A percentile compares a stretch with the other conserved stretches of the same genome.
Conservation (phyloP, 768 basidiomycete genomes). For the Termitomyces sp. region DNA sequence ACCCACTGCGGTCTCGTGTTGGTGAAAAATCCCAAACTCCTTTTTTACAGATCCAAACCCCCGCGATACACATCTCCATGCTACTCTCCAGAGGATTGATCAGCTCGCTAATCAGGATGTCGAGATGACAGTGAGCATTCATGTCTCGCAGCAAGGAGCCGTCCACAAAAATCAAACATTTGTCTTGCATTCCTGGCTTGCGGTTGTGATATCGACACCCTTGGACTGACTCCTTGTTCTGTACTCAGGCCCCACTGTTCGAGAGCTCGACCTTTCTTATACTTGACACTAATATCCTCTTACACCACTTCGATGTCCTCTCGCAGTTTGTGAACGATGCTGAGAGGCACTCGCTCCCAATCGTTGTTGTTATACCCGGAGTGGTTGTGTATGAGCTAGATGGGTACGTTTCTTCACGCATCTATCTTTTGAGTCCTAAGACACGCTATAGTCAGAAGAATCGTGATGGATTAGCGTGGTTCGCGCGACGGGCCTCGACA, state of each 20-base stretch:
- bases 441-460: conserved; percentile 44
- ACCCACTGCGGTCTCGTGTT: not conserved
- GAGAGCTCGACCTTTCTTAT: conserved; percentile 52
- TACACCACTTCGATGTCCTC: conserved; percentile 64
- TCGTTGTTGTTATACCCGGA: conserved; percentile 68
- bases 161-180: not conserved
- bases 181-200: conserved; percentile 4
- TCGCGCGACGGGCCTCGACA: conserved; percentile 65
- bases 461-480: conserved; percentile 49
- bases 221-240: conserved; percentile 9
- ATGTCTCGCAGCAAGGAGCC: conserved; percentile 5
- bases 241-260: conserved; percentile 38
- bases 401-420: conserved; percentile 37
- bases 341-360: conserved; percentile 46
- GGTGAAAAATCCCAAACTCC: not conserved
- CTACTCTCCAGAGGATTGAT: conserved; percentile 52
- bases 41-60: conserved; percentile 14
- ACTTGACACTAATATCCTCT: conserved; percentile 77
- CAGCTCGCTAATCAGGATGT: conserved; percentile 64
- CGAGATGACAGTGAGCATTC: conserved; percentile 62
- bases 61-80: conserved; percentile 28
- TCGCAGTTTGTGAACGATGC: conserved; percentile 64
- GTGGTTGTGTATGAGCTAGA: conserved; percentile 80
- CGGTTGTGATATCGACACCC: conserved; percentile 1
- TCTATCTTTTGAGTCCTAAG: not conserved